Evolutionary conservation across 2,329 filamentous ascomycete genomes (phyloP).

Genomic region (Tolypocladium ovalisporum): DNA sequence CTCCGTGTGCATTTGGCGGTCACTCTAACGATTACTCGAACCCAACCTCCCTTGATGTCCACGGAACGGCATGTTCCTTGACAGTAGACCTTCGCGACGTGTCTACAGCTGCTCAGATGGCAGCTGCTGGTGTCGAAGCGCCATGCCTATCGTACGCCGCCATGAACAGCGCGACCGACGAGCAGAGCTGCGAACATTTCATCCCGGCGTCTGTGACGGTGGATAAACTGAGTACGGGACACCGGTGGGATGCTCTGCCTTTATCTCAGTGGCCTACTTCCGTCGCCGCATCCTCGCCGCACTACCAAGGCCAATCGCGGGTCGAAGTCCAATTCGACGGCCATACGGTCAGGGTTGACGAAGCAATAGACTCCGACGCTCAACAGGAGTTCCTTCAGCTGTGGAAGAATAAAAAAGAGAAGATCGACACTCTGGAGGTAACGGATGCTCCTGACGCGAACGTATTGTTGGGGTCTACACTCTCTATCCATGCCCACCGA

Average conservation of each 20-base stretch:
- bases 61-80: background rate
- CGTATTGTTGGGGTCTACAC: no score
- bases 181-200: background rate
- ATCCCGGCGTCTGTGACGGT: background rate
- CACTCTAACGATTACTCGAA: background rate
- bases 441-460: no score
- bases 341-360: no score
- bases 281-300: background rate
- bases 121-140: background rate
- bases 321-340: no score
- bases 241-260: background rate
- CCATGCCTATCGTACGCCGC: background rate
- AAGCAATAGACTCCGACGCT: no score
- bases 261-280: background rate
- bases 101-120: background rate
- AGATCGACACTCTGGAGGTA: no score
- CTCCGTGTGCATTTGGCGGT: background rate
- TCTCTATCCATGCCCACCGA: no score
- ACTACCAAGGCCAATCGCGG: no score
- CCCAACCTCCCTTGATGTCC: background rate
- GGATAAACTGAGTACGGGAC: background rate
- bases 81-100: background rate
- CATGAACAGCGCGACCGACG: background rate
- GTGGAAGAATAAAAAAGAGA: no score
- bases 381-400: no score